Evolutionary conservation across 2,329 filamentous ascomycete species (phyloP).

Genomic region (Purpureocillium lavendulum): DNA sequence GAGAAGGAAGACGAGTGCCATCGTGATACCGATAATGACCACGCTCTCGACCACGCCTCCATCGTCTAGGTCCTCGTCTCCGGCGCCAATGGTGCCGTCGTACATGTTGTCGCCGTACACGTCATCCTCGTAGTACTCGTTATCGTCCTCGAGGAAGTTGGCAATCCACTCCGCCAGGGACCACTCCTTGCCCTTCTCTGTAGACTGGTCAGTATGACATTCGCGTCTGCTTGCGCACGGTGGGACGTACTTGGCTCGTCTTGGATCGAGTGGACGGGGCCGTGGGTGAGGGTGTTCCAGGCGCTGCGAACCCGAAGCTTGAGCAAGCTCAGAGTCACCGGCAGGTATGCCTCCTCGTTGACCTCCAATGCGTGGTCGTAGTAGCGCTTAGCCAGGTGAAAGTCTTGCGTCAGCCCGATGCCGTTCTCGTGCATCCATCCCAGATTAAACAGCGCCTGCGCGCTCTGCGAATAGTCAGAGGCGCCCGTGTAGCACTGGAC

Average conservation of each 20-base stretch:
- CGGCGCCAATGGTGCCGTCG: constrained; percentile 47
- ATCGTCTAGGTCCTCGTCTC: constrained; percentile 58
- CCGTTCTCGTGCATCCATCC: constrained; percentile 99
- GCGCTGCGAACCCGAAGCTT: constrained; percentile 80
- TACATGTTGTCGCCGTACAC: constrained; percentile 43
- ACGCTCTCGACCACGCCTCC: constrained; percentile 79
- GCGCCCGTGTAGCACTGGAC: constrained; percentile 88
- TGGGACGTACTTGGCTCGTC: constrained; percentile 70
- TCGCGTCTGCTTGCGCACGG: too few relatives aligned
- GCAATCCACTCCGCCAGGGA: constrained; percentile 79
- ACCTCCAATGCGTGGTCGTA: constrained; percentile 90
- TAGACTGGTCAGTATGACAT: constrained; percentile 11
- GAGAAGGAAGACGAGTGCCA: constrained; percentile 66
- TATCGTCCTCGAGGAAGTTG: constrained; percentile 70
- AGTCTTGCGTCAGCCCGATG: constrained; percentile 85
- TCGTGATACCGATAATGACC: constrained; percentile 70
- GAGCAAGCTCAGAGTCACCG: constrained; percentile 78
- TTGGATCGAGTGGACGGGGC: constrained; percentile 85
- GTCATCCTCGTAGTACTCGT: constrained; percentile 55
- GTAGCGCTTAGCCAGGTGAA: constrained; percentile 91
- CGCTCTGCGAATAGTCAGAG: constrained; percentile 83
- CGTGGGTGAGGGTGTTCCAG: constrained; percentile 89
- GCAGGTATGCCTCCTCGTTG: constrained; percentile 88
- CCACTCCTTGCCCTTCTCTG: constrained; percentile 64
- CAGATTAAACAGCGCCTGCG: constrained; percentile 92